Evolutionary conservation across 768 basidiomycete genomes (phyloP).

Genomic region (Inosperma sp.): DNA sequence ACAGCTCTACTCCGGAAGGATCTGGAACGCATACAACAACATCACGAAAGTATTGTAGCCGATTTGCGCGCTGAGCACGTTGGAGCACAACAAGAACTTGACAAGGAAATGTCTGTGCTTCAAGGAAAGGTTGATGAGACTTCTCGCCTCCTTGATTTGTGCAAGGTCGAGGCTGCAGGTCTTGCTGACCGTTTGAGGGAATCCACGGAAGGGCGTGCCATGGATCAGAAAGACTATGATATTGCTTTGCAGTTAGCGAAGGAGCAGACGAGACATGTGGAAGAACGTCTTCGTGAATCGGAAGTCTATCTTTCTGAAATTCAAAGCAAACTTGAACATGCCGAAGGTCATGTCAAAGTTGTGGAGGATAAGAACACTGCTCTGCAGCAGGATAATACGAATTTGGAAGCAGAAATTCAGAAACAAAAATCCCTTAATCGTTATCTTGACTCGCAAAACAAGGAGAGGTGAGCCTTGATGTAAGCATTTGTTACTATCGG

Average conservation of each 20-base stretch:
- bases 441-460: conserved; percentile 58
- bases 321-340: conserved; percentile 39
- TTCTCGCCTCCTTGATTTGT: conserved; percentile 34
- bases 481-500: conserved; percentile 2
- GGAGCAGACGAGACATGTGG: conserved; percentile 26
- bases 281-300: conserved; percentile 33
- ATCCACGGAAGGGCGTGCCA: conserved; percentile 31
- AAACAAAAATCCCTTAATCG: conserved; percentile 55
- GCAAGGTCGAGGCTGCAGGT: conserved; percentile 35
- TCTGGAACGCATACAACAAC: conserved; percentile 21
- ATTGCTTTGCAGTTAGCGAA: conserved; percentile 29
- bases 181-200: conserved; percentile 38
- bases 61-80: conserved; percentile 26
- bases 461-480: conserved; percentile 48
- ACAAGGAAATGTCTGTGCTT: conserved; percentile 33
- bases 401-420: conserved; percentile 61
- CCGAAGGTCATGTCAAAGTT: conserved; percentile 31
- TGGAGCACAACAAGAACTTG: conserved; percentile 24
- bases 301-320: conserved; percentile 33
- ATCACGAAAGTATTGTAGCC: conserved; percentile 29
- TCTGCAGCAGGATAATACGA: conserved; percentile 54
- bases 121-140: conserved; percentile 35
- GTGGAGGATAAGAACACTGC: conserved; percentile 47
- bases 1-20: conserved; percentile 17
- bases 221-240: conserved; percentile 30